phyloP scores from a whole-genome alignment of 73 alveolate genomes.

The Paramecium octaurelia region DNA sequence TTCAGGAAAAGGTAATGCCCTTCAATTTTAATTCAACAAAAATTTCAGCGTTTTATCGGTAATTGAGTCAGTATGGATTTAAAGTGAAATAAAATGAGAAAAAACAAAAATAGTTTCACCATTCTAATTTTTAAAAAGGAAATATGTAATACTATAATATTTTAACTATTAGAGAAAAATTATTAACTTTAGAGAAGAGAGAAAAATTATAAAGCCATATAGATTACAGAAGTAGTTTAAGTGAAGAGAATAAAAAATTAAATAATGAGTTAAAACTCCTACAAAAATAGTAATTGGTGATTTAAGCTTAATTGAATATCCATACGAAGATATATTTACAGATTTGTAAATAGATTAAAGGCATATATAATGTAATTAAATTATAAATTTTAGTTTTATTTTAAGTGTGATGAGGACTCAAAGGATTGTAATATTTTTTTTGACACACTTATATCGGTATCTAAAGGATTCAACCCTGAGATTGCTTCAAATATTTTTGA shows the following conservation, averaged over 20 bases:
- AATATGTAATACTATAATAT: neutral
- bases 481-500: neutral
- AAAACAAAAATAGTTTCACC: neutral
- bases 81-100: neutral
- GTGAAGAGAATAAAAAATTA: neutral
- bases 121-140: neutral
- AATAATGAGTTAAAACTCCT: neutral
- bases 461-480: neutral
- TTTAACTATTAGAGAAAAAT: neutral
- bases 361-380: neutral
- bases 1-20: neutral
- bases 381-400: neutral
- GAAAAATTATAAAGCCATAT: neutral
- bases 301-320: neutral
- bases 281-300: neutral
- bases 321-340: neutral
- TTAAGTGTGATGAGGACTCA: neutral
- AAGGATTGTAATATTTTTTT: neutral
- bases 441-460: neutral
- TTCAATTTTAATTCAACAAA: neutral
- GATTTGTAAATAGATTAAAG: neutral
- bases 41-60: neutral
- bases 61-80: neutral
- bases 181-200: neutral
- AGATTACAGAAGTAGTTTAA: neutral